A percentile compares a stretch with the other conserved stretches of the same genome.
phyloP scores from a whole-genome alignment of 2,329 filamentous ascomycete species.

The Verticillium tricorpus region DNA sequence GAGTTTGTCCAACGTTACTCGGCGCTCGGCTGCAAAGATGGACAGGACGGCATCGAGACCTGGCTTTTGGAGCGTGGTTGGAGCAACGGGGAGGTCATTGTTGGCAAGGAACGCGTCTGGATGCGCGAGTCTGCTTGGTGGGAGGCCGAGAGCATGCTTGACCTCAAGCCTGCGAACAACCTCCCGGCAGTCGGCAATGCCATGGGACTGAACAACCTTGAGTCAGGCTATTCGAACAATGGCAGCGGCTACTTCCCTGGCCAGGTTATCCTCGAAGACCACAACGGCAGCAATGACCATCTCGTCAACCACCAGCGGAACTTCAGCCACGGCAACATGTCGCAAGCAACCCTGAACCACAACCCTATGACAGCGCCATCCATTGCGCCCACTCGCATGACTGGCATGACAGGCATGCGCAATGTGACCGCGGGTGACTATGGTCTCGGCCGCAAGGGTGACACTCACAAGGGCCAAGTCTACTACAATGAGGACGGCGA shows the following conservation, averaged over 20 bases:
- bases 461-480: slow-evolving; percentile 66
- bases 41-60: slow-evolving; percentile 86
- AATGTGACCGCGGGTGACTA: slow-evolving; percentile 71
- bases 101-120: slow-evolving; percentile 91
- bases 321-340: slow-evolving; percentile 50
- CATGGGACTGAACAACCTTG: slow-evolving; percentile 51
- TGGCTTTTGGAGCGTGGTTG: slow-evolving; percentile 94
- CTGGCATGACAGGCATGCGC: slow-evolving; percentile 30
- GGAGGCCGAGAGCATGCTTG: slow-evolving; percentile 95
- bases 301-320: slow-evolving; percentile 55
- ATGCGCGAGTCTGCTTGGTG: slow-evolving; percentile 93
- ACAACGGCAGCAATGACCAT: slow-evolving; percentile 68
- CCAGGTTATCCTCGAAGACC: slow-evolving; percentile 54
- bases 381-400: slow-evolving; percentile 47
- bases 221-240: slow-evolving; percentile 66
- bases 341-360: slow-evolving; percentile 46
- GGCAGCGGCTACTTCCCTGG: slow-evolving; percentile 67
- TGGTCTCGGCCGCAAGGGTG: slow-evolving; percentile 81
- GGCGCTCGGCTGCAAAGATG: slow-evolving; percentile 80
- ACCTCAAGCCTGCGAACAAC: slow-evolving; percentile 66
- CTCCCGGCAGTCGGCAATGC: slow-evolving; percentile 24
- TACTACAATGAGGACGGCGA: slow-evolving; percentile 71
- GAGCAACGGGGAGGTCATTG: slow-evolving; percentile 94
- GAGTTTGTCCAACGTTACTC: slow-evolving; percentile 85
- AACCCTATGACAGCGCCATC: slow-evolving; percentile 49